phyloP scores from a whole-genome alignment of 164 flowering plant genomes.

The Vitis labrusca region DNA sequence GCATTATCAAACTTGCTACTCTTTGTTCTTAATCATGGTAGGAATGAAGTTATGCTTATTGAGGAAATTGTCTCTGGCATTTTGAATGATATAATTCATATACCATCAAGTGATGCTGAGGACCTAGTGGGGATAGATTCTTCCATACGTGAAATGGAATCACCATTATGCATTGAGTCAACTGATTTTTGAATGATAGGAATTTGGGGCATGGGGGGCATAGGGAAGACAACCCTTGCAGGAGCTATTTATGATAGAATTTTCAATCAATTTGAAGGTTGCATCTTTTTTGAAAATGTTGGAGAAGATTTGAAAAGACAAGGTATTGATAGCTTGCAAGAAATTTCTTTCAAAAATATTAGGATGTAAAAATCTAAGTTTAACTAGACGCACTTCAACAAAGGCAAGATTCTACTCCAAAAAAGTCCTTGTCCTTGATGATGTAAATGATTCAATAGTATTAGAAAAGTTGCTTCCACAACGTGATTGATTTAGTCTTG shows the following conservation, averaged over 20 bases:
- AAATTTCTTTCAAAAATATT: neutral
- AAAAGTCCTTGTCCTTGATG: conserved; percentile 3
- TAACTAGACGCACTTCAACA: neutral
- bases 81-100: too few relatives aligned
- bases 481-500: neutral
- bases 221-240: conserved; percentile 3
- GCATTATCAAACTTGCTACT: too few relatives aligned
- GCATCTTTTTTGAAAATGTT: neutral
- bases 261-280: neutral
- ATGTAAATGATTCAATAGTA: neutral
- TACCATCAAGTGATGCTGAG: too few relatives aligned
- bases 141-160: too few relatives aligned
- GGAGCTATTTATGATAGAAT: neutral
- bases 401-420: neutral
- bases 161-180: too few relatives aligned
- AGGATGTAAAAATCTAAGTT: neutral
- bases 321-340: neutral
- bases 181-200: too few relatives aligned
- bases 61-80: too few relatives aligned
- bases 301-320: neutral
- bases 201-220: neutral
- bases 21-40: too few relatives aligned
- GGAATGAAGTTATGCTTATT: too few relatives aligned
- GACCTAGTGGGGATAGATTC: too few relatives aligned
- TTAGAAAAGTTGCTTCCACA: neutral